Conservation (phyloP, 2,329 filamentous ascomycete species). For the Aschersonia sp. region DNA sequence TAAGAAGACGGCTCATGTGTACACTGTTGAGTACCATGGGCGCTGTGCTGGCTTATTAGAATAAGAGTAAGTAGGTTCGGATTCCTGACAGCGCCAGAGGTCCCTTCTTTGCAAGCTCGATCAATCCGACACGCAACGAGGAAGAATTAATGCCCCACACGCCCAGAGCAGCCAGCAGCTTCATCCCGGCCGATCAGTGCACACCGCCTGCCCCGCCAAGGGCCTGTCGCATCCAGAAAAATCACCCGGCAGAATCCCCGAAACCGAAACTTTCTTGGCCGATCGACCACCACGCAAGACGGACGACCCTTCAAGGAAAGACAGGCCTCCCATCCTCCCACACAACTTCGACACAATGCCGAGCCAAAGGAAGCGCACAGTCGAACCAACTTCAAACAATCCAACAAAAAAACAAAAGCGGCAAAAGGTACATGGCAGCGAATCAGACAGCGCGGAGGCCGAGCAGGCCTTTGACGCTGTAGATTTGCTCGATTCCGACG, state of each 20-base stretch:
- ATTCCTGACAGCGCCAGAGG: too few relatives aligned
- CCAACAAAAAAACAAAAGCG: conserved; percentile 39
- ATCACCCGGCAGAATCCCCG: conserved; percentile 8
- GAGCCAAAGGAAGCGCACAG: conserved; percentile 18
- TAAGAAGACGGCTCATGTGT: too few relatives aligned
- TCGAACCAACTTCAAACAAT: conserved; percentile 17
- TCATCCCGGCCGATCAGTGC: too few relatives aligned
- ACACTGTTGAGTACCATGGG: too few relatives aligned
- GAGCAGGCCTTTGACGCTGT: conserved; percentile 32
- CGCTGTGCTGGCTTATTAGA: too few relatives aligned
- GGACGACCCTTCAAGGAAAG: neutral
- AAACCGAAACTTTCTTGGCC: conserved; percentile 1
- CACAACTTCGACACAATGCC: conserved; percentile 13
- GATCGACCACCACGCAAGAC: neutral
- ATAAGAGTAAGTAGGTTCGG: too few relatives aligned
- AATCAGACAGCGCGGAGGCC: conserved; percentile 27
- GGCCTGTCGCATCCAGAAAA: conserved; percentile 4
- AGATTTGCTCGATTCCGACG: conserved; percentile 41
- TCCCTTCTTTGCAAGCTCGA: too few relatives aligned
- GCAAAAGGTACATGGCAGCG: conserved; percentile 34
- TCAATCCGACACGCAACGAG: too few relatives aligned
- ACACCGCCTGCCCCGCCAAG: neutral
- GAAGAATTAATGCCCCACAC: too few relatives aligned
- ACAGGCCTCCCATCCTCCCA: conserved; percentile 1
- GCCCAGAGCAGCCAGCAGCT: too few relatives aligned